Base-by-base conservation (phyloP, 768 basidiomycete species). In the Coprinopsis marcescibilis region DNA sequence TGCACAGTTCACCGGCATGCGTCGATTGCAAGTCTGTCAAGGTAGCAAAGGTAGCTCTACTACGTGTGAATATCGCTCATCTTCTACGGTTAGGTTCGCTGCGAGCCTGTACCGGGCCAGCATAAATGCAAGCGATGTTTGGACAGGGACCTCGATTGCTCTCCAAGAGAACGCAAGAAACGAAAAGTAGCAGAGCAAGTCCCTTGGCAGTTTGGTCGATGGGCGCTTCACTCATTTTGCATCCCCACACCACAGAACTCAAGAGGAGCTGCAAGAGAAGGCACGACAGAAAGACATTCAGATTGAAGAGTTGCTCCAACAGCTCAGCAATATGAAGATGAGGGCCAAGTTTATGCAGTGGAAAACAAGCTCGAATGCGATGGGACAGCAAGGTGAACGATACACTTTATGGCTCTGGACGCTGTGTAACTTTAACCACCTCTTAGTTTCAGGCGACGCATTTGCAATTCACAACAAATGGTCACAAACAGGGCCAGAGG, bases 11-110 rank as follows among this genome's bases (percentile, higher is more conserved):
- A 44, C 73, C 75, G 20, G 78, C 77, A 24, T 78, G 77, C 58
- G 70, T 75, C 21, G 73, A 78, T 48, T 80, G 78, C 60, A 78
- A 80, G 60, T 73, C 75, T 4, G 66, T 78, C 35, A 80, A 78
- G 60, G 78, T 75, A 40, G 37, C 62, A 14, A 20, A 27, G 5
- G n/a, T 27, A 15, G 14, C 11, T 40, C 11, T 36, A 23, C 15
- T n/a, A 21, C 7, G 4, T 4, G 38, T 40, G 17, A 24, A 20
- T 8, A 10, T 5, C 17, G 17, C 8, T 8, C 20, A 12, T 24
- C 21, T 8, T 4, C 20, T 8, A 40, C 4, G 5, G 5, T 10
- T 40, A 78, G 77, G 77, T 79, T 48, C 67, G 72, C 55, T 81
- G 78, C 45, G 71, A 77, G 59, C 72, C 71, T 49, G 61, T 55